These are phyloP conservation scores for Cyclaneusma minus DNA, from an alignment of 2,329 filamentous ascomycete species.

Conservation along the genomic window DNA sequence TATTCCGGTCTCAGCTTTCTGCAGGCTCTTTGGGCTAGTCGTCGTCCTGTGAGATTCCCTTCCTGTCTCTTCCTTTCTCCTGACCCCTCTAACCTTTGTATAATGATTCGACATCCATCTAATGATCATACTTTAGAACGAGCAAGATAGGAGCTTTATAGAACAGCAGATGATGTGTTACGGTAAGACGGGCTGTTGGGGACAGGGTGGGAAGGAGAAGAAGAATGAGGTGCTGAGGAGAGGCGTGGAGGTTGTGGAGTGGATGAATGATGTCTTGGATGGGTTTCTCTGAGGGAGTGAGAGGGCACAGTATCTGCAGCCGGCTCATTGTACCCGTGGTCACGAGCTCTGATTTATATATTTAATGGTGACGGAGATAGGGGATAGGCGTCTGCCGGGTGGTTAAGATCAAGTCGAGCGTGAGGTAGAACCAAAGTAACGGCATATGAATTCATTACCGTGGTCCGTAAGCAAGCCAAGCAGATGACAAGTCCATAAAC, in stretches of 20 bases:
- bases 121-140: slow-evolving; percentile 10
- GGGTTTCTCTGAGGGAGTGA: slow-evolving; percentile 7
- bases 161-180: slow-evolving; percentile 18
- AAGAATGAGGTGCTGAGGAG: slow-evolving; percentile 16
- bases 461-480: too few relatives aligned
- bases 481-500: too few relatives aligned
- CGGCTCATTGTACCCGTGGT: too few relatives aligned
- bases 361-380: too few relatives aligned
- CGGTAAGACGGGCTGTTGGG: slow-evolving; percentile 13
- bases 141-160: slow-evolving; percentile 17
- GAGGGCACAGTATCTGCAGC: too few relatives aligned
- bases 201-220: too few relatives aligned
- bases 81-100: not conserved
- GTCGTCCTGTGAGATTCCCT: slow-evolving; percentile 12
- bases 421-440: too few relatives aligned
- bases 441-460: too few relatives aligned
- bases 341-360: too few relatives aligned
- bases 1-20: slow-evolving; percentile 13
- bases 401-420: too few relatives aligned
- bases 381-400: too few relatives aligned
- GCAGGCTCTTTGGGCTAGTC: slow-evolving; percentile 18
- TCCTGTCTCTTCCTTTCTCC: not conserved
- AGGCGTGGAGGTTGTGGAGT: slow-evolving; percentile 19
- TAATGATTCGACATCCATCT: not conserved
- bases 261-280: slow-evolving; percentile 19